These are phyloP conservation scores for Trifolium fragiferum DNA, from an alignment of 306 rosid genomes.

Conservation along the genomic window DNA sequence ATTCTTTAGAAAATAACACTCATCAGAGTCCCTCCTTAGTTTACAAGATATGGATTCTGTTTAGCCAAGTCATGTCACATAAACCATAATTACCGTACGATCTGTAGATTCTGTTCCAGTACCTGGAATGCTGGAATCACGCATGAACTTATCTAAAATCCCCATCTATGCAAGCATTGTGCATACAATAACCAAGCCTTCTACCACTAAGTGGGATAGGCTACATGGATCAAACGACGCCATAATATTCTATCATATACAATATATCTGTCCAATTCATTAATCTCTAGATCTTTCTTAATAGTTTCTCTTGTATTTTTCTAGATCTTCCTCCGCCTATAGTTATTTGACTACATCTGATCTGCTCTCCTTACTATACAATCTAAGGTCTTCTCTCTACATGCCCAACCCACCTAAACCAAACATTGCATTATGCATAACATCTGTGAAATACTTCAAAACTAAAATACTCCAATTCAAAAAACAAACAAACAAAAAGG, in stretches of 20 bases:
- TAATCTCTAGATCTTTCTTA: too few relatives aligned
- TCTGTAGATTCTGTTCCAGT: conserved; percentile 36
- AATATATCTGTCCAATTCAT: too few relatives aligned
- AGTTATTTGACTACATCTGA: too few relatives aligned
- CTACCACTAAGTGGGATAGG: too few relatives aligned
- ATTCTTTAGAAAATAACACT: neutral
- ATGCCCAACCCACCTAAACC: too few relatives aligned
- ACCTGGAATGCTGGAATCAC: conserved; percentile 26
- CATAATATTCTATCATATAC: too few relatives aligned
- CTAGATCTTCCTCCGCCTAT: too few relatives aligned
- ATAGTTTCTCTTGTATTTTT: too few relatives aligned
- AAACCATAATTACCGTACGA: conserved; percentile 28
- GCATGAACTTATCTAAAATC: conserved; percentile 31
- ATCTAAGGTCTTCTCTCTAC: too few relatives aligned
- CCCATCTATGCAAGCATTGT: neutral
- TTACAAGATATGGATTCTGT: neutral
- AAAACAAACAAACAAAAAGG: neutral
- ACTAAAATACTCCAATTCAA: neutral
- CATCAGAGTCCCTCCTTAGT: neutral
- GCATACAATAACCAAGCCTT: too few relatives aligned
- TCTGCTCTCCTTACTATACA: too few relatives aligned
- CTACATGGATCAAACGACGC: too few relatives aligned
- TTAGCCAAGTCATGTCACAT: conserved; percentile 19
- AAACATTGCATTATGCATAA: conserved; percentile 13
- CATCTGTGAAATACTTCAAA: conserved; percentile 13